Conservation (phyloP, 2,329 filamentous ascomycete genomes). For the Paramyrothecium roridum region DNA sequence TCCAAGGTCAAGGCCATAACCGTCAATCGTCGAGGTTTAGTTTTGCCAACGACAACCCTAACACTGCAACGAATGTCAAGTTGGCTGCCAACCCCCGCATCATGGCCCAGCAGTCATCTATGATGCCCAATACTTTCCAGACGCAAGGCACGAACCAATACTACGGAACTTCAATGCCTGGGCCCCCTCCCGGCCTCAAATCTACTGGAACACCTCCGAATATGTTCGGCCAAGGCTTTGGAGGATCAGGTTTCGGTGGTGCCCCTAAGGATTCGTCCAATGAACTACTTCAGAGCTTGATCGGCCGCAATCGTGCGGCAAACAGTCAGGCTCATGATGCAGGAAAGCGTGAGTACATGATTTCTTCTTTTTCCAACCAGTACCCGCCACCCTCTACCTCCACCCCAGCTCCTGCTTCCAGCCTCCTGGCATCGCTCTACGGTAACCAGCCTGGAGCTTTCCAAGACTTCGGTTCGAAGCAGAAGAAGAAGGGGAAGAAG, state of each 20-base stretch:
- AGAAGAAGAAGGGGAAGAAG: conserved; percentile 99
- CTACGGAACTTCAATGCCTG: conserved; percentile 82
- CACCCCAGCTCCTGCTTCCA: conserved; percentile 83
- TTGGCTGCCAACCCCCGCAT: conserved; percentile 74
- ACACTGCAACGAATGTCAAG: conserved; percentile 58
- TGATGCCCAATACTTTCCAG: conserved; percentile 70
- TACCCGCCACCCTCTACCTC: conserved; percentile 78
- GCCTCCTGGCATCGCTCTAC: conserved; percentile 89
- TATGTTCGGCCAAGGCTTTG: conserved; percentile 92
- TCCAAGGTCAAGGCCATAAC: conserved; percentile 65
- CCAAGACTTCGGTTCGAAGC: conserved; percentile 91
- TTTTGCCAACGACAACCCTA: conserved; percentile 73
- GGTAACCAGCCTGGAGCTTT: conserved; percentile 80
- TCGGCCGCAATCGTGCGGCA: conserved; percentile 66
- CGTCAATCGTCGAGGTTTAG: conserved; percentile 85
- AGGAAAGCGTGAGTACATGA: conserved; percentile 98
- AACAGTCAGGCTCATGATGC: conserved; percentile 74
- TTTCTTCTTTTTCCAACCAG: conserved; percentile 88
- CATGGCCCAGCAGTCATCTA: conserved; percentile 82
- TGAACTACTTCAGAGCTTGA: conserved; percentile 72
- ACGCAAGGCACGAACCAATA: conserved; percentile 65
- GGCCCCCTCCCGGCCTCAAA: conserved; percentile 91
- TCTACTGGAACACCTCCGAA: conserved; percentile 91
- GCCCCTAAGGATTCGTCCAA: conserved; percentile 67
- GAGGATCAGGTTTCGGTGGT: conserved; percentile 65